A percentile compares a stretch with the other conserved stretches of the same genome.
phyloP scores from a whole-genome alignment of 129 eudicot genomes.

The Flaveria linearis region DNA sequence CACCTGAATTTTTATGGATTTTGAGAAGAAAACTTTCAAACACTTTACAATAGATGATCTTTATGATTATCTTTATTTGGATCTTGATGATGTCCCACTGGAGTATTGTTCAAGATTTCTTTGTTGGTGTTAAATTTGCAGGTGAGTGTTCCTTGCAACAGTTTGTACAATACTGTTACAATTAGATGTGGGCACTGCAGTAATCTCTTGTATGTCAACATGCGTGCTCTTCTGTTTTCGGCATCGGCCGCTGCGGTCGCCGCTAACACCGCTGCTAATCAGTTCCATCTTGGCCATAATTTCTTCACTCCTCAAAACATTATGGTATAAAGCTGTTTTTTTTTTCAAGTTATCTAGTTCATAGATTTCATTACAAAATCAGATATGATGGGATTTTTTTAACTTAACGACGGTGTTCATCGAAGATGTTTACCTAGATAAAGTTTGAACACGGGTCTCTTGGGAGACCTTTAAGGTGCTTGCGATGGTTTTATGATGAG shows the following conservation, averaged over 20 bases:
- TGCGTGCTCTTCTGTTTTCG: conserved; percentile 70
- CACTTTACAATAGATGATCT: conserved; percentile 1
- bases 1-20: not conserved
- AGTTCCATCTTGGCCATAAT: conserved; percentile 67
- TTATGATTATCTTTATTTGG: not conserved
- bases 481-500: too few species aligned
- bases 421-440: too few species aligned
- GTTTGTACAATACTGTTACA: conserved; percentile 84
- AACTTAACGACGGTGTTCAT: too few species aligned
- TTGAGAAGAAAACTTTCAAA: not conserved
- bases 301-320: conserved; percentile 81
- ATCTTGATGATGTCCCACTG: not conserved
- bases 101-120: not conserved
- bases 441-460: too few species aligned
- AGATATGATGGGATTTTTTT: not conserved
- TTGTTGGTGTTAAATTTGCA: conserved; percentile 25
- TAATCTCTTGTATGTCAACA: conserved; percentile 74
- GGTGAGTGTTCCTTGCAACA: conserved; percentile 96
- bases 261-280: conserved; percentile 47
- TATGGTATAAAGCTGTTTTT: conserved; percentile 40
- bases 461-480: too few species aligned
- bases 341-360: too few species aligned
- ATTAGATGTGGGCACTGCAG: conserved; percentile 98
- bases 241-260: conserved; percentile 26
- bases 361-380: not conserved